These are phyloP conservation scores for Panicum miliaceum DNA, from an alignment of 176 grass and related monocot species.

Conservation along the genomic window DNA sequence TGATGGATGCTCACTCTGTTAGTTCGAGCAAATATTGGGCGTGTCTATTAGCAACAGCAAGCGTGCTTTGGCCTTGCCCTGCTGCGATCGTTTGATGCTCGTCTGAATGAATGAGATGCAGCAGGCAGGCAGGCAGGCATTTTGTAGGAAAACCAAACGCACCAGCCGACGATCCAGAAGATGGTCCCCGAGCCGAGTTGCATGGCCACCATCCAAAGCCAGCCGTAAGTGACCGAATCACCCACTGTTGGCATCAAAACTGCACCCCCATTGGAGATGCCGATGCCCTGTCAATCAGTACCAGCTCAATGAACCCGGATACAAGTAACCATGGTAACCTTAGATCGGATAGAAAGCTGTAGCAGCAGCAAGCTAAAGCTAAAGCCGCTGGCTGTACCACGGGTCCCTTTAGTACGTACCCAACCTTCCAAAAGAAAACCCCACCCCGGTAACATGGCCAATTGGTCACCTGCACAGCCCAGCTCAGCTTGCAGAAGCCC, in stretches of 20 bases:
- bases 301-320: background rate
- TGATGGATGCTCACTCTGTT: no score
- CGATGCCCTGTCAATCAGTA: background rate
- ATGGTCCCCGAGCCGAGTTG: no score
- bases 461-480: background rate
- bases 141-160: no score
- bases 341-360: slow-evolving; percentile 1
- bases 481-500: slow-evolving; percentile 32
- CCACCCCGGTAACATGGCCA: slow-evolving; percentile 5
- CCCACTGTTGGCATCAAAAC: background rate
- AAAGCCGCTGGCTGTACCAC: slow-evolving; percentile 20
- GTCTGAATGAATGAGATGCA: no score
- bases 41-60: no score
- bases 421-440: background rate
- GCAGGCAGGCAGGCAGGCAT: no score
- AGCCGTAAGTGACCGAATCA: no score
- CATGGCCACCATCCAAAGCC: no score
- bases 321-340: background rate
- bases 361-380: slow-evolving; percentile 18
- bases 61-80: no score
- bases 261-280: background rate
- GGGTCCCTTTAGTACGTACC: background rate
- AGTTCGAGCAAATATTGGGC: no score
- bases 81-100: no score
- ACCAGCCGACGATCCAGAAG: no score